Percentiles rank a stretch among this genome's conserved stretches.
Evolutionary conservation across 192 early-diverging fungal genomes (phyloP).

Genomic region (Coemansia sp.): DNA sequence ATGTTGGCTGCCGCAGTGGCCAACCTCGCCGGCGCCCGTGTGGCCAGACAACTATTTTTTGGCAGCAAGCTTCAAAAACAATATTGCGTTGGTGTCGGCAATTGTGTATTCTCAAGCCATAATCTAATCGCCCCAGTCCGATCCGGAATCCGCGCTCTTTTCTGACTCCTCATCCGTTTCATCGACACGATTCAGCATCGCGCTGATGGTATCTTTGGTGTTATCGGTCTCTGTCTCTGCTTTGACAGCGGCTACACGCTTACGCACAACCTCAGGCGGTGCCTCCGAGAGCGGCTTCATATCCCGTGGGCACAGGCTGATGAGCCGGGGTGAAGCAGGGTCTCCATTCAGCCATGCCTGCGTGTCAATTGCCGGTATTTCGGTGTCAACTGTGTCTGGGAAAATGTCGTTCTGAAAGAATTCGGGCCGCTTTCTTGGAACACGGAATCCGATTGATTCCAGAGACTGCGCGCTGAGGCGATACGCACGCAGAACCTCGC

Average conservation of each 20-base stretch:
- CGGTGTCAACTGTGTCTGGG: slow-evolving; percentile 59
- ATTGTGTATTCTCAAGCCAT: not conserved
- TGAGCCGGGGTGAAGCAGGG: slow-evolving; percentile 3
- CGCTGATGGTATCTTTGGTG: slow-evolving; percentile 30
- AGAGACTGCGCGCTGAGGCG: slow-evolving; percentile 65
- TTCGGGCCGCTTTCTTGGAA: slow-evolving; percentile 78
- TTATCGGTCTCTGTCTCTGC: slow-evolving; percentile 14
- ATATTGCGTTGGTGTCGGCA: too few relatives aligned
- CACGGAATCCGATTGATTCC: slow-evolving; percentile 66
- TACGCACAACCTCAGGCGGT: slow-evolving; percentile 23
- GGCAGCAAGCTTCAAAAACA: too few relatives aligned
- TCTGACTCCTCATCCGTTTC: slow-evolving; percentile 1
- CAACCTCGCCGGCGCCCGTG: too few relatives aligned
- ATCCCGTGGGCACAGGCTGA: slow-evolving; percentile 47
- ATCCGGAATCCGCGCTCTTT: slow-evolving; percentile 4
- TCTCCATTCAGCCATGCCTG: slow-evolving; percentile 55
- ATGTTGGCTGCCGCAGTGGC: too few relatives aligned
- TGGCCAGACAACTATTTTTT: not conserved
- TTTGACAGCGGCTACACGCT: slow-evolving; percentile 2
- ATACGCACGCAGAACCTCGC: slow-evolving; percentile 69
- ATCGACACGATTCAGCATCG: slow-evolving; percentile 32
- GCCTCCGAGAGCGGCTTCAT: slow-evolving; percentile 52
- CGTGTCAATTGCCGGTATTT: slow-evolving; percentile 50
- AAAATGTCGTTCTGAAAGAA: slow-evolving; percentile 90
- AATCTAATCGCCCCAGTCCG: slow-evolving; percentile 15